Base-by-base conservation (phyloP, 257 asterid species). In the Leonotis leonurus region DNA sequence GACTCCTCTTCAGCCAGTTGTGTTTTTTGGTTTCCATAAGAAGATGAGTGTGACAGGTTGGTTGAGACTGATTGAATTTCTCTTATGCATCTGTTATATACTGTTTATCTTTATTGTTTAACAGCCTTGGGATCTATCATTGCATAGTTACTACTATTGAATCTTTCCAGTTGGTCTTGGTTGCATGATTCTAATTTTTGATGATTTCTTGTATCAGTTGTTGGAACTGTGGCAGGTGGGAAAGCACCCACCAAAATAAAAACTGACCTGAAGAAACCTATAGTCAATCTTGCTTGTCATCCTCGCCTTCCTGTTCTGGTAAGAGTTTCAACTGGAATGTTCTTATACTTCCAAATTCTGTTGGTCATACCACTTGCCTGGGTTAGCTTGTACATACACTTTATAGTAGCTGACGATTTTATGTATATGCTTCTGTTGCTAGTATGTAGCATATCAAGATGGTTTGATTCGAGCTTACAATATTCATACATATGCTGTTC, bases 21-120 rank as follows among this genome's bases (percentile, higher is more conserved):
- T 93, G 50, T 93, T 89, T 79, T 93, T 93, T 54, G 96, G 99
- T 67, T 89, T 93, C 80, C 97, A 93, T 74, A 83, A 82, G 79
- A 87, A 92, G 88, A 85, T 93, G 96, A 93, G 99, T 71, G 99
- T 93, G 20, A 89, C 97, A 93, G 99, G 99, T 33, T 82, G n/a
- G n/a, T n/a, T 55, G 56, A 10, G 61, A 68, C 52, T 21, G 44
- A 67, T 57, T 60, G 21, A 17, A 78, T 67, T 50, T 55, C 50
- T 48, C 49, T 30, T 27, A 27, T 3, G 6, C 6, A 2, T 45
- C 22, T 55, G 21, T 62, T 16, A 27, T 25, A 27, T 40, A 33
- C 56, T 9, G 10, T 56, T 26, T 40, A 39, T 41, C 59, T 18
- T 24, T 36, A 39, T 41, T 24, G 49, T 57, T 37, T 36, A 57